Conservation (phyloP, 2,329 filamentous ascomycete species). For the Ophiostoma sp. region DNA sequence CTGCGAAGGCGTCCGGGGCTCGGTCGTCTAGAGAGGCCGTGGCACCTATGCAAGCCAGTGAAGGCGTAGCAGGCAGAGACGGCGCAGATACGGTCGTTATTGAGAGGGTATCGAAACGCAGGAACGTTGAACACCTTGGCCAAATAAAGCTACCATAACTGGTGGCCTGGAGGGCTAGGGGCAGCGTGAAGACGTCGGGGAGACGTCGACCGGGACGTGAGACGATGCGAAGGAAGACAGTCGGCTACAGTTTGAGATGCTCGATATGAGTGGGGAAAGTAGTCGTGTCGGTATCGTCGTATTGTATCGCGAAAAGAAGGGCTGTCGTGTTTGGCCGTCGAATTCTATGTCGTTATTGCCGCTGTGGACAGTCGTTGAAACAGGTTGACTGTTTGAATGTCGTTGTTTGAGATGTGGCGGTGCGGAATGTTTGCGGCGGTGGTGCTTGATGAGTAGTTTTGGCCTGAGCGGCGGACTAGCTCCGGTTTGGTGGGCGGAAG, state of each 20-base stretch:
- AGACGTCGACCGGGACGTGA: neutral
- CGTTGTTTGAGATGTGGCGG: conserved; percentile 13
- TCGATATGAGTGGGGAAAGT: neutral
- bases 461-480: conserved; percentile 1
- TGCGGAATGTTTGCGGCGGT: conserved; percentile 1
- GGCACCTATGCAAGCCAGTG: neutral
- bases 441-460: conserved; percentile 3
- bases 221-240: neutral
- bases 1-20: conserved; percentile 1
- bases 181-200: neutral
- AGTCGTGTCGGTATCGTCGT: neutral
- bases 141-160: neutral
- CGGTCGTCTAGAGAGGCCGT: neutral
- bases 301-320: neutral
- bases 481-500: neutral
- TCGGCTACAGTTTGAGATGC: neutral
- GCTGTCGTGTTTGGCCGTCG: neutral
- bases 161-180: neutral
- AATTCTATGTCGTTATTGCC: neutral
- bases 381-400: neutral
- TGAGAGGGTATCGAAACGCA: neutral
- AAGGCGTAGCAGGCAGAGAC: neutral
- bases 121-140: neutral
- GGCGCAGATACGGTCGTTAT: neutral
- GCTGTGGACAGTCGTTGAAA: neutral